These are phyloP conservation scores for Carex littledalei DNA, from an alignment of 176 grass and related monocot species.

Conservation along the genomic window DNA sequence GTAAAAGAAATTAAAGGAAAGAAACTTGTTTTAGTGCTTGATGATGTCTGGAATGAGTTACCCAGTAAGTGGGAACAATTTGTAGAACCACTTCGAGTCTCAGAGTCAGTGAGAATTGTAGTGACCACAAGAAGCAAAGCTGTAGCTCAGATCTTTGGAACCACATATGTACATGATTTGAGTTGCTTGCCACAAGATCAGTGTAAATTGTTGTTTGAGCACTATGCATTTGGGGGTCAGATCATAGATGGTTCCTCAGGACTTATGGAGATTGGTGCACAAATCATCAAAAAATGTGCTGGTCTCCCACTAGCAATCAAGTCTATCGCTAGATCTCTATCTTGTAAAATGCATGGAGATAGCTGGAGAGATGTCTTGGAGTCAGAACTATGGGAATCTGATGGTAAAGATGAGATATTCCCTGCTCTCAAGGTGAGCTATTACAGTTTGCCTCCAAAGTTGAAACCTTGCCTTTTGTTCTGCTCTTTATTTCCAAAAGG, in stretches of 20 bases:
- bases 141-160: slow-evolving; percentile 26
- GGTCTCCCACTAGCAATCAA: slow-evolving; percentile 43
- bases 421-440: slow-evolving; percentile 41
- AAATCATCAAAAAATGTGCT: slow-evolving; percentile 31
- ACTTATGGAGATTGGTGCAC: slow-evolving; percentile 3
- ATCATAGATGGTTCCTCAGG: not conserved
- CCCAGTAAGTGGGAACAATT: slow-evolving; percentile 25
- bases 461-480: slow-evolving; percentile 38
- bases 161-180: not conserved
- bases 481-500: slow-evolving; percentile 37
- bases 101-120: slow-evolving; percentile 14
- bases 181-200: slow-evolving; percentile 7
- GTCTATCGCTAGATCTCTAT: slow-evolving; percentile 19
- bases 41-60: slow-evolving; percentile 39
- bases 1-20: not conserved
- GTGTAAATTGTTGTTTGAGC: slow-evolving; percentile 25
- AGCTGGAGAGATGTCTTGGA: slow-evolving; percentile 33
- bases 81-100: not conserved
- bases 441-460: slow-evolving; percentile 6
- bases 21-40: slow-evolving; percentile 37
- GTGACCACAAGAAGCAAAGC: slow-evolving; percentile 32
- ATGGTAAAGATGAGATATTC: slow-evolving; percentile 5
- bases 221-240: slow-evolving; percentile 29
- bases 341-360: not conserved
- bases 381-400: slow-evolving; percentile 41